Base-by-base conservation (phyloP, 2,329 filamentous ascomycete genomes). In the Aspergillus clavatus region DNA sequence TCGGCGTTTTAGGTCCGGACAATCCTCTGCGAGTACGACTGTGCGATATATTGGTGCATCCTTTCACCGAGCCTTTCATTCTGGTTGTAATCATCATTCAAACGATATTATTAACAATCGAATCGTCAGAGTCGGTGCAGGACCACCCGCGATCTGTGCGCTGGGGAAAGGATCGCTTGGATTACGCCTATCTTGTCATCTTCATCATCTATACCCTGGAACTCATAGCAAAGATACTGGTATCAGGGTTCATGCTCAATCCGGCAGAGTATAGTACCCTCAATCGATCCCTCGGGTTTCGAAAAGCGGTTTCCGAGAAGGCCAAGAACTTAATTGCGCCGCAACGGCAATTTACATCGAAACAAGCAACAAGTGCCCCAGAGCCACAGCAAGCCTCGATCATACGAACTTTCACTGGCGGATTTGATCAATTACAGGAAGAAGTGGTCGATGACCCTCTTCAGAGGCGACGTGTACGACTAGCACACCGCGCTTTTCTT, bases 131-230 rank as follows among this genome's bases (percentile, higher is more conserved):
- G 22, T 82, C 82, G 60, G 87, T 94, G 2, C 86, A 82, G 56
- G 71, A 75, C 1, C 63, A 80, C 21, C 79, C 74, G 5, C 78
- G 84, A 6, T 79, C 80, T 1, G 45, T 51, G 22, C 67, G 67
- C 39, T 96, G 88, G 84, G 87, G 87, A 3, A 71, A 72, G 2
- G 69, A 61, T 22, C 57, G 62, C 18, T 86, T 89, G 50, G 89
- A 96, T 65, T 94, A 83, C 76, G 82, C 84, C 19, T 80, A 97
- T 46, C 76, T 97, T 36, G 82, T 69, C 2, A 80, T 98, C 5
- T 98, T 98, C 65, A 74, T 86, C 46, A 79, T 98, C 40, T 98
- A 97, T 64, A 95, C 90, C 0, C 60, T 94, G 18, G 94, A 98
- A 67, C 78, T 94, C 27, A 72, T 85, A 44, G 82, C 87, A 49